phyloP scores from a whole-genome alignment of 1,139 yeast genomes.

The Candida tunisiensis region DNA sequence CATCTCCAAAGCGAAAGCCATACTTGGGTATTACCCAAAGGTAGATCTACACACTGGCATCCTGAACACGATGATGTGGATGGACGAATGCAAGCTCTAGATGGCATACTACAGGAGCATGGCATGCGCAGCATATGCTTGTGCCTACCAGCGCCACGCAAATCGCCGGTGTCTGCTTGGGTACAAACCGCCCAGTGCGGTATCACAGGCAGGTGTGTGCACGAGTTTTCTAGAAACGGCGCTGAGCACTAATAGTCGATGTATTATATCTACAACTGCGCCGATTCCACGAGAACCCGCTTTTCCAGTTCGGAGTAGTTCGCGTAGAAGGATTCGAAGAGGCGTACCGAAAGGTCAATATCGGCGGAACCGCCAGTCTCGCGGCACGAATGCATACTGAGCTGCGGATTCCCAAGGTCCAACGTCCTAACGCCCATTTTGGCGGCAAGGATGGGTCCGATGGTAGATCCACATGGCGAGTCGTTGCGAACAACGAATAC shows the following conservation, averaged over 20 bases:
- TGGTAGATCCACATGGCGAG: constrained; percentile 91
- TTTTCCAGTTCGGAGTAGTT: constrained; percentile 11
- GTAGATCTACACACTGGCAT: constrained; percentile 78
- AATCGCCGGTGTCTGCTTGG: no score
- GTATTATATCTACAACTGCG: no score
- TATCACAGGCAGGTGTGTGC: no score
- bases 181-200: no score
- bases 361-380: constrained; percentile 85
- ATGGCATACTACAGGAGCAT: no score
- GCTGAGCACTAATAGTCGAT: no score
- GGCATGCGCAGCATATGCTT: no score
- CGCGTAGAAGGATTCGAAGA: constrained; percentile 48
- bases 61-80: constrained; percentile 66
- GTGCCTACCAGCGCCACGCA: no score
- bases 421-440: constrained; percentile 79
- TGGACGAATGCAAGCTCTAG: no score
- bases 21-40: constrained; percentile 67
- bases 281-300: constrained; percentile 10
- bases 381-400: constrained; percentile 90
- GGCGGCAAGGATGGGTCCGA: constrained; percentile 86
- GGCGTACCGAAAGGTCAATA: constrained; percentile 38
- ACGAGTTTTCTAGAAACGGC: no score
- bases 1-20: constrained; percentile 65
- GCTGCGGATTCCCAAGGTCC: constrained; percentile 87
- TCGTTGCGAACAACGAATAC: constrained; percentile 83